Conservation (phyloP, 352 stramenopile species). For the Phytophthora citricola region DNA sequence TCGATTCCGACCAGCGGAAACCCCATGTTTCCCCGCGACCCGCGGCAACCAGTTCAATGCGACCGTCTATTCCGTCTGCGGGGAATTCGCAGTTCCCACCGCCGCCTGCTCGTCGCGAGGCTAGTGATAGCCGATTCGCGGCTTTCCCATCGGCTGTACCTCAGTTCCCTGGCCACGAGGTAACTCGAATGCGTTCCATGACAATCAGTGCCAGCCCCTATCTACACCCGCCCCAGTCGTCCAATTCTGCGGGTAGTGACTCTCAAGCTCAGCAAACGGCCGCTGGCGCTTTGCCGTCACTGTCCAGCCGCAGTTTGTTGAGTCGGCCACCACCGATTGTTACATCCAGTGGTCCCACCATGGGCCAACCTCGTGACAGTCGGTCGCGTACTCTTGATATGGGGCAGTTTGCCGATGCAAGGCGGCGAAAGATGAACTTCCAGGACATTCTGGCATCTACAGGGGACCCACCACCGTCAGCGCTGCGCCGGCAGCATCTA, state of each 20-base stretch:
- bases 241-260: conserved; percentile 18
- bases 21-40: conserved; percentile 77
- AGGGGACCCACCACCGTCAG: conserved; percentile 11
- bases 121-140: conserved; percentile 39
- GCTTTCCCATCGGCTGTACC: conserved; percentile 21
- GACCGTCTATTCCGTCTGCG: conserved; percentile 57
- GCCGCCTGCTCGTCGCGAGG: conserved; percentile 53
- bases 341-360: conserved; percentile 46
- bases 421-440: conserved; percentile 89
- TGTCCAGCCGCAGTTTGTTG: conserved; percentile 60
- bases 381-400: conserved; percentile 89
- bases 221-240: conserved; percentile 31
- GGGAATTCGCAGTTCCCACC: conserved; percentile 69
- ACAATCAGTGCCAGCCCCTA: conserved; percentile 67
- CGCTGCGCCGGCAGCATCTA: conserved; percentile 15
- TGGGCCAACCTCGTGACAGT: conserved; percentile 79
- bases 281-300: conserved; percentile 52
- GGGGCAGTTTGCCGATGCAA: conserved; percentile 78
- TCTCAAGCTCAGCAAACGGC: conserved; percentile 28
- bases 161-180: conserved; percentile 40
- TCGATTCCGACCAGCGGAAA: conserved; percentile 75
- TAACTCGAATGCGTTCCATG: conserved; percentile 60
- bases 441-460: conserved; percentile 86
- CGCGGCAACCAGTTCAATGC: conserved; percentile 29
- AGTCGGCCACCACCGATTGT: conserved; percentile 34